phyloP scores from a whole-genome alignment of 768 basidiomycete genomes.

The Phylloporus arenicola region DNA sequence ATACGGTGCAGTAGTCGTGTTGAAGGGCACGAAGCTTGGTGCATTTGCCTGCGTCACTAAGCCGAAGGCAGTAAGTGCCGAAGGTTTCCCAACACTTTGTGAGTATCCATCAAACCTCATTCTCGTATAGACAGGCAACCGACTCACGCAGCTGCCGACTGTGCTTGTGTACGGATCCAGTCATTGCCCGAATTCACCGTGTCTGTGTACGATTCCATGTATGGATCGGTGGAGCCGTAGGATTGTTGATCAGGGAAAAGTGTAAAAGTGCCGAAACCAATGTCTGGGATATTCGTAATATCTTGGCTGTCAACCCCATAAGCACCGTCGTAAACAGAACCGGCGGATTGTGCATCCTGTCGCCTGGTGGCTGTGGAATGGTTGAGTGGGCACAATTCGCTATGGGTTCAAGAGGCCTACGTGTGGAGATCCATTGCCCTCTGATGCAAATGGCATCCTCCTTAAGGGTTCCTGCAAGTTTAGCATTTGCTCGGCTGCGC shows the following conservation, averaged over 20 bases:
- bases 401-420: constrained; percentile 28
- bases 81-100: constrained; percentile 50
- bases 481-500: constrained; percentile 34
- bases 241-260: constrained; percentile 64
- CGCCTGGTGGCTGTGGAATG: constrained; percentile 40
- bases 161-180: constrained; percentile 52
- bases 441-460: constrained; percentile 45
- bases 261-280: constrained; percentile 57
- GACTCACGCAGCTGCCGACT: constrained; percentile 40
- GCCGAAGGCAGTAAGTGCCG: constrained; percentile 52
- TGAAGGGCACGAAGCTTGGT: constrained; percentile 57
- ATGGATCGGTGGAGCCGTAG: constrained; percentile 47
- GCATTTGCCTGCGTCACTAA: constrained; percentile 54
- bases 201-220: constrained; percentile 47
- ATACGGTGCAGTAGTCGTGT: constrained; percentile 42
- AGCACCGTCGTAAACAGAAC: constrained; percentile 56
- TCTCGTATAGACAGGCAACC: neutral
- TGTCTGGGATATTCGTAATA: constrained; percentile 49
- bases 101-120: constrained; percentile 3
- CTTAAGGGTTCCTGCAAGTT: constrained; percentile 29
- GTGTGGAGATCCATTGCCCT: constrained; percentile 55
- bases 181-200: constrained; percentile 44
- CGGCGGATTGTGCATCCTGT: constrained; percentile 39
- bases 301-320: constrained; percentile 64
- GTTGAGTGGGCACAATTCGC: neutral